Conservation (phyloP, 2,329 filamentous ascomycete genomes). For the Rutstroemia sp. region DNA sequence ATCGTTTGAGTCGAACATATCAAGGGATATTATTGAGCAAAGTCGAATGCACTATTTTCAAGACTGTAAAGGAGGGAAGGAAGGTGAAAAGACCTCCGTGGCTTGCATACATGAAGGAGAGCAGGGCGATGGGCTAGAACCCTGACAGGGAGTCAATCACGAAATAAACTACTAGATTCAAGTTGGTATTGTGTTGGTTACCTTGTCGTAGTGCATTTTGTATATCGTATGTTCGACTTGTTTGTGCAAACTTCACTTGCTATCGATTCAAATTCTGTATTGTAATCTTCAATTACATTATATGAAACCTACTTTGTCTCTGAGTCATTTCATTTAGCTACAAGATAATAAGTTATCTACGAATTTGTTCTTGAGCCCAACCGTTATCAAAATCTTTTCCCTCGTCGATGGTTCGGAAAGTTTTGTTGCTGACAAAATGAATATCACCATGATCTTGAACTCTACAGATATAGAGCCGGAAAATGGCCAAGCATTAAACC, state of each 20-base stretch:
- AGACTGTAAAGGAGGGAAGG: too few species aligned
- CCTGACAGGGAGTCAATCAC: too few species aligned
- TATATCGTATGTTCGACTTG: neutral
- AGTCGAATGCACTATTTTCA: too few species aligned
- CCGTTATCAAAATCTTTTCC: constrained; percentile 1
- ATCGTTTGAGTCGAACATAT: too few species aligned
- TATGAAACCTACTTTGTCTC: neutral
- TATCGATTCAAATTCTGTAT: neutral
- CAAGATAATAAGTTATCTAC: too few species aligned
- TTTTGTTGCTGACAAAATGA: neutral
- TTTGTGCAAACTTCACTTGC: neutral
- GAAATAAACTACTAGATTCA: neutral
- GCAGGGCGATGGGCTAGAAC: too few species aligned
- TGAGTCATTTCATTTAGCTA: neutral
- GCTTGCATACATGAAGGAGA: too few species aligned
- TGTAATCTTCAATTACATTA: neutral
- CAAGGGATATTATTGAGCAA: too few species aligned
- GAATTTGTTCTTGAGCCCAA: too few species aligned
- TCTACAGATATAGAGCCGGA: neutral
- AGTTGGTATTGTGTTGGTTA: neutral
- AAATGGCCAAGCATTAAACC: too few species aligned
- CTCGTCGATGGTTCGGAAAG: neutral
- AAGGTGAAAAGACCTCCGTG: too few species aligned
- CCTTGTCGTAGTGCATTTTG: neutral
- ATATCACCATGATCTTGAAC: constrained; percentile 2